Evolutionary conservation across 2,329 filamentous ascomycete species (phyloP).

Genomic region (Uncinocarpus reesii): DNA sequence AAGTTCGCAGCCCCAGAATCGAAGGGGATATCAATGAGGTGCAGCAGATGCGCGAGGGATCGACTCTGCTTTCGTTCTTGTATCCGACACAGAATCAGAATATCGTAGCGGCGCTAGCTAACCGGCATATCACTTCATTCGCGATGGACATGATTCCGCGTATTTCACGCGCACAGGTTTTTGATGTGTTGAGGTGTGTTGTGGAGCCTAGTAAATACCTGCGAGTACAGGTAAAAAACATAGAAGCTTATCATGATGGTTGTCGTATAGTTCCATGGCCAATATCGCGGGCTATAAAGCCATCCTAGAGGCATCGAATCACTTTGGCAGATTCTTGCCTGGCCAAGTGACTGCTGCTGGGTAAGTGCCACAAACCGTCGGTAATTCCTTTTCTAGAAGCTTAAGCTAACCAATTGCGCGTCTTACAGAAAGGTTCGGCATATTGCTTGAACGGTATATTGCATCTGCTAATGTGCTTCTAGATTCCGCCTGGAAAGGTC

Average conservation of each 20-base stretch:
- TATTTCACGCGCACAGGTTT: conserved; percentile 78
- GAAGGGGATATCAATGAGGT: conserved; percentile 54
- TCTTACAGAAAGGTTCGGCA: conserved; percentile 16
- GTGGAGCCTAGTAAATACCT: not conserved
- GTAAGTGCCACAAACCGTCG: conserved; percentile 24
- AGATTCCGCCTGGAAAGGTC: conserved; percentile 79
- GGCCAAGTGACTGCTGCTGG: conserved; percentile 85
- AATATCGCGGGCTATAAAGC: conserved; percentile 93
- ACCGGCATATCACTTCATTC: conserved; percentile 62
- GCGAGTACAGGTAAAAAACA: not conserved
- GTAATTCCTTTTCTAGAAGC: not conserved
- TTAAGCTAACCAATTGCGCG: conserved; percentile 21
- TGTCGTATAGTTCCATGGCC: conserved; percentile 63
- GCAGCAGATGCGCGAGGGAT: conserved; percentile 54
- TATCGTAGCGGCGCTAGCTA: conserved; percentile 62
- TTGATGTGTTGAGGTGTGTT: conserved; percentile 58
- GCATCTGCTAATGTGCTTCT: conserved; percentile 12
- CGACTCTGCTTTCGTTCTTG: conserved; percentile 71
- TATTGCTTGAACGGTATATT: not conserved
- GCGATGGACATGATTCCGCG: conserved; percentile 91
- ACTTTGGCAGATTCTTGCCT: conserved; percentile 78
- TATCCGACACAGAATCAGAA: conserved; percentile 72
- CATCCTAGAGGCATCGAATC: conserved; percentile 78
- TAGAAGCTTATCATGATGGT: conserved; percentile 4
- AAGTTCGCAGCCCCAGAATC: conserved; percentile 64